A percentile compares a stretch with the other conserved stretches of the same genome.
Conservation (phyloP, 257 asterid genomes). For the Solanum tarapatanum region DNA sequence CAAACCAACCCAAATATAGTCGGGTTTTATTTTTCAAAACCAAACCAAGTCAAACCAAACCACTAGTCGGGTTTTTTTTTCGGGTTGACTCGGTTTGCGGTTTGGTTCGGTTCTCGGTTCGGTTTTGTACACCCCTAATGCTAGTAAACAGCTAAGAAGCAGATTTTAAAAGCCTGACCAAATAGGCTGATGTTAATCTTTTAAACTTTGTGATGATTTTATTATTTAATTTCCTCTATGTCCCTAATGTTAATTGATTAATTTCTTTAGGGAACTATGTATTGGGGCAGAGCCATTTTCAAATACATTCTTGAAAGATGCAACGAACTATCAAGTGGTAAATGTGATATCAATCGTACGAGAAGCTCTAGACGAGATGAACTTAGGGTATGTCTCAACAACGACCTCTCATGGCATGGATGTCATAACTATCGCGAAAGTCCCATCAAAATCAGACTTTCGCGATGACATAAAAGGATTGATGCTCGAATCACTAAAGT, state of each 20-base stretch:
- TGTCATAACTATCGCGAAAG: background rate
- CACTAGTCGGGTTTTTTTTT: too few species aligned
- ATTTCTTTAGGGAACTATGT: background rate
- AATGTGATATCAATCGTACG: background rate
- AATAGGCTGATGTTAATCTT: too few species aligned
- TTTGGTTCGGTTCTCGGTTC: too few species aligned
- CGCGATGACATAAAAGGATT: conserved; percentile 13
- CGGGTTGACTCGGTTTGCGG: too few species aligned
- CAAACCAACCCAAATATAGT: too few species aligned
- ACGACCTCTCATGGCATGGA: conserved; percentile 17
- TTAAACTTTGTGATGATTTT: background rate
- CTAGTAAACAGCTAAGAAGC: background rate
- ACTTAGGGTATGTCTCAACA: background rate
- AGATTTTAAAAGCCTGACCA: background rate
- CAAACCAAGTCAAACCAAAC: too few species aligned
- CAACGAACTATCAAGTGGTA: background rate
- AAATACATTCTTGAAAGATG: background rate
- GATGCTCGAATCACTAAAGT: conserved; percentile 6
- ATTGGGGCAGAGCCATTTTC: background rate
- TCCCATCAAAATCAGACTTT: conserved; percentile 35
- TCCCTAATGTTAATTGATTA: background rate
- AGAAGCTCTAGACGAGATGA: background rate
- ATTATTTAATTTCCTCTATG: background rate
- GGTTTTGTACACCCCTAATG: too few species aligned
- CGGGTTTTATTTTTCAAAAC: too few species aligned